These are phyloP conservation scores for Fusarium palustre DNA, from an alignment of 2,329 filamentous ascomycete species.

Conservation along the genomic window DNA sequence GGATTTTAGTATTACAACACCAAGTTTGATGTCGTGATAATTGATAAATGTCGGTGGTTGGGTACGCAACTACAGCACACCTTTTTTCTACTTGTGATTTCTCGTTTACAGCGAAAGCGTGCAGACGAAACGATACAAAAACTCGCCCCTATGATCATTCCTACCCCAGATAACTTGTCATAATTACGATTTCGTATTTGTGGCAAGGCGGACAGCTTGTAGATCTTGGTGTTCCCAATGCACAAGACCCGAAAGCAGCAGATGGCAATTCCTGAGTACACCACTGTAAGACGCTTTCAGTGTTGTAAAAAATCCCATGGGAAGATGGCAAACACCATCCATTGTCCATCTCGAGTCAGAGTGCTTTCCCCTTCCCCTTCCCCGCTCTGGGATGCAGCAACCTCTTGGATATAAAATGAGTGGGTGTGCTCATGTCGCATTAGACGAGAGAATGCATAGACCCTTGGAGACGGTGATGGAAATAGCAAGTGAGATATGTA, in stretches of 20 bases:
- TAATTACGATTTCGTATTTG: background rate
- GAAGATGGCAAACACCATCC: background rate
- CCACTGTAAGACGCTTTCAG: background rate
- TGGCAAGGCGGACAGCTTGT: background rate
- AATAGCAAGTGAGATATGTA: background rate
- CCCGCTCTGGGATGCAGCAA: constrained; percentile 22
- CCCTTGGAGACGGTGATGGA: constrained; percentile 13
- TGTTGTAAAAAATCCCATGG: background rate
- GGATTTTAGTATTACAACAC: constrained; percentile 20
- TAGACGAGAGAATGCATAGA: constrained; percentile 15
- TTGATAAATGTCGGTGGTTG: background rate
- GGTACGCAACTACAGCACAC: background rate
- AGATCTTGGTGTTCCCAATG: constrained; percentile 3
- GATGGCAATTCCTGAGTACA: constrained; percentile 4
- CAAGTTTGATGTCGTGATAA: constrained; percentile 22
- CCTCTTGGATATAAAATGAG: constrained; percentile 2
- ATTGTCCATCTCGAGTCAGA: constrained; percentile 10
- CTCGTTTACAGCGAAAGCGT: background rate
- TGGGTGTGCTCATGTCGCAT: constrained; percentile 28
- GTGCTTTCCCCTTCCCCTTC: constrained; percentile 27
- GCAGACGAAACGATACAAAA: background rate
- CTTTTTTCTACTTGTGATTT: background rate
- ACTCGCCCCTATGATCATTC: background rate
- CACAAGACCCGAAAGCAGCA: constrained; percentile 1
- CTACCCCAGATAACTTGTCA: background rate